Base-by-base conservation (phyloP, 192 early-diverging fungal species). In the Martensiomyces pterosporus region DNA sequence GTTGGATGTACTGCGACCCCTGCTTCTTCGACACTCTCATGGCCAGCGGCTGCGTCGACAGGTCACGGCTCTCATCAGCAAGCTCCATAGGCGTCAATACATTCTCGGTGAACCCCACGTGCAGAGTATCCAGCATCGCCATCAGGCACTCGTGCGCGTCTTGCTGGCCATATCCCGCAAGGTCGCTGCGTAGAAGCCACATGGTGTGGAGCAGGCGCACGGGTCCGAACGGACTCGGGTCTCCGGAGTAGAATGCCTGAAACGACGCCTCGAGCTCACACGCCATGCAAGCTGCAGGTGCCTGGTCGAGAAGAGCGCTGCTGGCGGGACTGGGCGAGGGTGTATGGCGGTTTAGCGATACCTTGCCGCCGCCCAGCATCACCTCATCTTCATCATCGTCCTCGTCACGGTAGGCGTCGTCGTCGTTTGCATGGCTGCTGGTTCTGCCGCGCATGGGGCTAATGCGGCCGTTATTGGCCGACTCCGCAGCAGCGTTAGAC, bases 131-230 rank as follows among this genome's bases (percentile, higher is more conserved):
- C 41, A 97, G 58, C 5, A 89, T 70, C 9, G 90, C 85, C 34
- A 97, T 92, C 54, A 98, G 90, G 48, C 94, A 98, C 50, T 99
- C 96, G 62, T 99, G 96, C 1, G 94, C 93, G 50, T 97, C 94
- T 62, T 99, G 94, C 68, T 97, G 93, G 12, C 85, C 82, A 50
- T 94, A 94, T 8, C 92, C 87, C 14, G 96, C 93, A 23, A 98
- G 68, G 38, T 95, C 85, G 35, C 81, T 77, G 21, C 86, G 85
- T 12, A 87, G 82, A 57, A 85, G 79, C 96, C 96, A 98, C 79
- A 98, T 85, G 10, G 87, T 58, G 52, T 86, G 85, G 23, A 98
- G 69, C 40, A 97, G 91, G 36, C 77, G 56, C 39, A 84, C 79
- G 3, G 96, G 94, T 1, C 85, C 89, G 65, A 83, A 91, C 3